Conservation (phyloP, 2,329 filamentous ascomycete genomes). For the Colletotrichum australisinense region DNA sequence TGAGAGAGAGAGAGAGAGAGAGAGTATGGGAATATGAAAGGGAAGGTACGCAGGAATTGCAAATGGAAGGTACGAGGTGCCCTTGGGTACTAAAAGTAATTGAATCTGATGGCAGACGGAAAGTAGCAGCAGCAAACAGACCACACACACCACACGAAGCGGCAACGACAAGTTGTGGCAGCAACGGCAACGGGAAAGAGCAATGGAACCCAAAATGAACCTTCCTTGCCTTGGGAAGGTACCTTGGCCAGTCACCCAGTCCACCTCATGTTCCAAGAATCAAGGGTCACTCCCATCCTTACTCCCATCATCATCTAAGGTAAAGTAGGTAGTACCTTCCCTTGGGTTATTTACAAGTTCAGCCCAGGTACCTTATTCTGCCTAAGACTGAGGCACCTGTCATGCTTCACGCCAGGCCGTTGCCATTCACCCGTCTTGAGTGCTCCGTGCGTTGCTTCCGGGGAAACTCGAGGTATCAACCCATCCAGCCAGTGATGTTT, state of each 20-base stretch:
- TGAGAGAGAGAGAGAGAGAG: not conserved
- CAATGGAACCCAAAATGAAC: constrained; percentile 1
- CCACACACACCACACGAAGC: constrained; percentile 1
- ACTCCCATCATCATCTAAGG: not conserved
- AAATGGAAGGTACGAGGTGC: not conserved
- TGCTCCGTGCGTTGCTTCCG: constrained; percentile 26
- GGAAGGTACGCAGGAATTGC: not conserved
- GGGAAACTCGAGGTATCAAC: constrained; percentile 17
- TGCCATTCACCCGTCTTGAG: not conserved
- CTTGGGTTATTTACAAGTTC: not conserved
- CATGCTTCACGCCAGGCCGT: not conserved
- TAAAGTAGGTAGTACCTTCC: not conserved
- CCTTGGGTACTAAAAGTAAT: not conserved
- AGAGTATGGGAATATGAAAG: not conserved
- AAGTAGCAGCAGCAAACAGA: constrained; percentile 20
- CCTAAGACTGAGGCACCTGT: not conserved
- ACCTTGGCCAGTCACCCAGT: not conserved
- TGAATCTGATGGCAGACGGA: constrained; percentile 11
- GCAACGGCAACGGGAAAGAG: constrained; percentile 1
- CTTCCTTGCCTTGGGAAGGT: no score
- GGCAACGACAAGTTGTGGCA: not conserved
- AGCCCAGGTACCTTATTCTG: not conserved
- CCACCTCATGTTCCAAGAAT: not conserved
- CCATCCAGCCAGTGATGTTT: not conserved
- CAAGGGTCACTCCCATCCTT: not conserved